These are phyloP conservation scores for Symbiodinium natans DNA, from an alignment of 73 alveolate genomes.

Conservation along the genomic window DNA sequence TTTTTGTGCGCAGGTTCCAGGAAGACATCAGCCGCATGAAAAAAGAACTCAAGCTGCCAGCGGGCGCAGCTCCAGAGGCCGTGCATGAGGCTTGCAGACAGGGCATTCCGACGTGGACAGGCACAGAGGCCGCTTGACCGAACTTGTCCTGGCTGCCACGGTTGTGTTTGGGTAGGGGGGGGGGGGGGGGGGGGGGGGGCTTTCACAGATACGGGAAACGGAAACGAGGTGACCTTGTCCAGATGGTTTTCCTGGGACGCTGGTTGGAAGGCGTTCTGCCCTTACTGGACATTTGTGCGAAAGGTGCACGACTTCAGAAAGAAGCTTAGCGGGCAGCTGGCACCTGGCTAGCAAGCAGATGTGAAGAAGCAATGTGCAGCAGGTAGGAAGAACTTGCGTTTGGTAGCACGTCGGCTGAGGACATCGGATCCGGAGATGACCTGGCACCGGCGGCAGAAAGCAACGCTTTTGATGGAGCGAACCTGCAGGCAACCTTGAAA, in stretches of 20 bases:
- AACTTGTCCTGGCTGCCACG: background rate
- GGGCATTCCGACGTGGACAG: conserved; percentile 5
- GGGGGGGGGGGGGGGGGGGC: background rate
- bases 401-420: background rate
- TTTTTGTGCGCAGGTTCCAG: conserved; percentile 20
- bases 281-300: background rate
- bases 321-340: background rate
- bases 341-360: background rate
- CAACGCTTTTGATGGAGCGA: background rate
- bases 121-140: conserved; percentile 5
- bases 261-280: conserved; percentile 5
- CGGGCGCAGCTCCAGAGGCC: background rate
- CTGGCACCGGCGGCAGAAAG: no score
- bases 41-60: background rate
- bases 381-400: background rate
- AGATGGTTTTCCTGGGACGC: conserved; percentile 32
- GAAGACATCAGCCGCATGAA: background rate
- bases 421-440: no score
- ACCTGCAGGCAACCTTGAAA: background rate
- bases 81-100: conserved; percentile 8
- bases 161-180: background rate
- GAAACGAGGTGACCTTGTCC: background rate
- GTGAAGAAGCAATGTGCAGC: background rate
- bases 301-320: conserved; percentile 9
- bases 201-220: no score